These are phyloP conservation scores for Glarea lozoyensis DNA, from an alignment of 495 filamentous ascomycete genomes.

Conservation along the genomic window DNA sequence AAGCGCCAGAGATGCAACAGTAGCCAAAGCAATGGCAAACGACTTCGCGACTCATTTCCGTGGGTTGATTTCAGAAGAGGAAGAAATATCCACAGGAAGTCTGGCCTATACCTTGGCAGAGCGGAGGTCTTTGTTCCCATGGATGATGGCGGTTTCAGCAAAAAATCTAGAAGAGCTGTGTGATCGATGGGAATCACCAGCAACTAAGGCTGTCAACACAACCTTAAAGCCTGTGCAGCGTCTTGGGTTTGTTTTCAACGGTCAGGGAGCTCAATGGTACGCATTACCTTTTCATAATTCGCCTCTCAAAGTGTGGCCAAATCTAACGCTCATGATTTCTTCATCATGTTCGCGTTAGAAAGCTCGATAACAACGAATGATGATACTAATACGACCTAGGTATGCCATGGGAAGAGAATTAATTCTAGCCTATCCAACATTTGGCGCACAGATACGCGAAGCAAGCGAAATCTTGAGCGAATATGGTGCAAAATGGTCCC, in stretches of 20 bases:
- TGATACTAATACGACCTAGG: no score
- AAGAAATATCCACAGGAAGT: no score
- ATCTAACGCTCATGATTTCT: no score
- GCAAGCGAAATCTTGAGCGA: background rate
- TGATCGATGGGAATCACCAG: background rate
- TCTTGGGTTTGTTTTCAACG: slow-evolving; percentile 13
- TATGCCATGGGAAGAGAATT: slow-evolving; percentile 50
- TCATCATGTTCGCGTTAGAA: no score
- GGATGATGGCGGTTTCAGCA: slow-evolving; percentile 12
- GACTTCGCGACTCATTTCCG: no score
- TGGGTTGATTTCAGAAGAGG: no score
- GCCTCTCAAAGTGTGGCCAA: no score
- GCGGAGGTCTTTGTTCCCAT: slow-evolving; percentile 30
- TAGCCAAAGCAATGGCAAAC: no score
- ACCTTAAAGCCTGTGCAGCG: background rate
- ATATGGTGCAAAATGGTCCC: slow-evolving; percentile 1
- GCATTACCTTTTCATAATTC: no score
- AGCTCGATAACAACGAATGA: no score
- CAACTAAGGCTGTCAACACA: background rate
- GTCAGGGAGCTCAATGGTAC: slow-evolving; percentile 37
- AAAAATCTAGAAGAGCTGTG: slow-evolving; percentile 2
- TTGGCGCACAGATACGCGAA: slow-evolving; percentile 4
- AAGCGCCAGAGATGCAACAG: no score
- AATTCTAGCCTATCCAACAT: slow-evolving; percentile 25
- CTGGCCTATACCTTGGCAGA: slow-evolving; percentile 29